Percentiles rank a stretch among this genome's conserved stretches.
Conservation (phyloP, 495 filamentous ascomycete species). For the Tuber umbilicatum region DNA sequence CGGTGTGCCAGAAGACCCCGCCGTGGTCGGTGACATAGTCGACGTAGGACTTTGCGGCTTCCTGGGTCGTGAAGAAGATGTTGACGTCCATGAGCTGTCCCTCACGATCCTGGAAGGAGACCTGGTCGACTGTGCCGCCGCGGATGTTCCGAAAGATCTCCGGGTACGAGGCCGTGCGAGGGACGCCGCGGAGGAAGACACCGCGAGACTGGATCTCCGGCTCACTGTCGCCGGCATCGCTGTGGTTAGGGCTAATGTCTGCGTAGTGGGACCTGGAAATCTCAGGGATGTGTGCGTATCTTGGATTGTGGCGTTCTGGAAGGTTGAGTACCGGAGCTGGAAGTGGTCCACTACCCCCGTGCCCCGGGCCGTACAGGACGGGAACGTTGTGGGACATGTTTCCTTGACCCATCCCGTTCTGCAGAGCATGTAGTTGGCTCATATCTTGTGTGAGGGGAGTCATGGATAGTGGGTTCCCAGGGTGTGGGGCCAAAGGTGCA, state of each 20-base stretch:
- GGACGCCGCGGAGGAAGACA: constrained; percentile 10
- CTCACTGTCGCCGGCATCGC: neutral
- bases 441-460: neutral
- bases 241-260: neutral
- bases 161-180: neutral
- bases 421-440: neutral
- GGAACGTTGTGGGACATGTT: neutral
- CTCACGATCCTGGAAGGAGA: neutral
- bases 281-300: neutral
- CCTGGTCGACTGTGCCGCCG: constrained; percentile 11
- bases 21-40: constrained; percentile 13
- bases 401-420: neutral
- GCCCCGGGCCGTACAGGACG: neutral
- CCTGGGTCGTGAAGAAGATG: neutral
- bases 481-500: neutral
- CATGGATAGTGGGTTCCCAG: neutral
- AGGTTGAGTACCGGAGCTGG: neutral
- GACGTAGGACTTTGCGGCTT: constrained; percentile 2
- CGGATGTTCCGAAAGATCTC: constrained; percentile 18
- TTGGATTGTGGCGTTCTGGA: neutral
- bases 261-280: neutral
- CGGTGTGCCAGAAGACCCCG: constrained; percentile 11
- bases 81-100: constrained; percentile 1
- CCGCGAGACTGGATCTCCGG: neutral
- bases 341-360: neutral